Evolutionary conservation across 441 rosid genomes (phyloP), one percentile per base, ranked within the genome.

Genomic region (Arabidopsis hybrid): DNA sequence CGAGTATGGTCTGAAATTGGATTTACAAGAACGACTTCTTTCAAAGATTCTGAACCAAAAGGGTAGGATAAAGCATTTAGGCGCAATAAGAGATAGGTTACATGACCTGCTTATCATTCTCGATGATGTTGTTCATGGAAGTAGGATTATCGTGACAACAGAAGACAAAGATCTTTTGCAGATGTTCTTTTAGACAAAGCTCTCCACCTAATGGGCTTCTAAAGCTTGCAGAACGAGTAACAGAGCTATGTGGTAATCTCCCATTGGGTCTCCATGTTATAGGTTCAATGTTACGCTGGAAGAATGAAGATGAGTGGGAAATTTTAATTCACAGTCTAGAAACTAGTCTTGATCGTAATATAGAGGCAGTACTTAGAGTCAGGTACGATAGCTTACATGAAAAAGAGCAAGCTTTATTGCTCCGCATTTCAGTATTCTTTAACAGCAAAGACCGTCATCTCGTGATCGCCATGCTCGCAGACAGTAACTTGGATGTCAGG

Each of bases 331-430:
- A 7, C 5, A 62, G 67, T 13, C 35, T 38, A 17, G 47, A 42
- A 21, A 62, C 9, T 26, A 76, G 71, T 38, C 83, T 87, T 72
- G 43, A 35, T 58, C 26, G 4, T 11, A 51, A 52, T 52, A 35
- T 58, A 3, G 29, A 14, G 13, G 13, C 5, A 39, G 14, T 17
- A 18, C 34, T 39, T 14, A 9, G 3, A 60, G 67, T 11, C 8
- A 6, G 51, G 11, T 61, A 62, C 3, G 18, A 62, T 5, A 13
- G 31, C n/a, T 50, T 65, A 36, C 11, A 32, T 29, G 46, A 65
- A 10, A 35, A 50, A 6, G 47, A 66, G n/a, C 16, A 65, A 49
- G 3, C 9, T 5, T 4, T 65, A 6, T 65, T 49, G 12, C 59
- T 65, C 39, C 12, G 39, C 18, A 36, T 50, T 34, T 6, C 59